Evolutionary conservation across 2,329 filamentous ascomycete genomes (phyloP).

Genomic region (Venturia oleaginea): DNA sequence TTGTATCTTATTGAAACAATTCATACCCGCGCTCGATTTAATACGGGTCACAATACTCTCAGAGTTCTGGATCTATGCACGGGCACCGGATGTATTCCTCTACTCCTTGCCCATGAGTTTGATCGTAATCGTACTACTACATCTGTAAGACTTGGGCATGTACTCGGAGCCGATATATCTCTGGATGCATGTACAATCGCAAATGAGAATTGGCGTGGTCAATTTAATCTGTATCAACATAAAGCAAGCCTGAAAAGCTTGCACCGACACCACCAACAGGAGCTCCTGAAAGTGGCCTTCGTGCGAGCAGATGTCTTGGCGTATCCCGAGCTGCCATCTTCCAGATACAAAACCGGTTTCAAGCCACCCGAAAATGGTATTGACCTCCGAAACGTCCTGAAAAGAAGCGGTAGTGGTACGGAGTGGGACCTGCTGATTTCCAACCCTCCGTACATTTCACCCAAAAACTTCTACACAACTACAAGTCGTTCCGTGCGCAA

Average conservation of each 20-base stretch:
- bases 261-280: background rate
- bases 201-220: constrained; percentile 47
- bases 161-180: constrained; percentile 70
- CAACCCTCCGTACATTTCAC: constrained; percentile 88
- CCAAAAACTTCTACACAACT: constrained; percentile 47
- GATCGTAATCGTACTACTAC: background rate
- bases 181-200: constrained; percentile 56
- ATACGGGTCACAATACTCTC: constrained; percentile 27
- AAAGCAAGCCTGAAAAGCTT: background rate
- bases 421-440: constrained; percentile 61
- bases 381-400: background rate
- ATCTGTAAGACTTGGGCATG: constrained; percentile 30
- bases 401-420: background rate
- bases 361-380: background rate
- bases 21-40: background rate
- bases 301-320: constrained; percentile 27
- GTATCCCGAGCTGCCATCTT: background rate
- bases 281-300: constrained; percentile 20
- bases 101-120: constrained; percentile 28
- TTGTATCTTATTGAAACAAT: constrained; percentile 22
- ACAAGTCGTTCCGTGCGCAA: constrained; percentile 67
- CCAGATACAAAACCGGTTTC: background rate
- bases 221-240: background rate
- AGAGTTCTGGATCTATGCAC: constrained; percentile 79
- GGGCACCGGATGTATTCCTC: constrained; percentile 80